Base-by-base conservation (phyloP, 345 rosid genomes). In the Acer saccharum region DNA sequence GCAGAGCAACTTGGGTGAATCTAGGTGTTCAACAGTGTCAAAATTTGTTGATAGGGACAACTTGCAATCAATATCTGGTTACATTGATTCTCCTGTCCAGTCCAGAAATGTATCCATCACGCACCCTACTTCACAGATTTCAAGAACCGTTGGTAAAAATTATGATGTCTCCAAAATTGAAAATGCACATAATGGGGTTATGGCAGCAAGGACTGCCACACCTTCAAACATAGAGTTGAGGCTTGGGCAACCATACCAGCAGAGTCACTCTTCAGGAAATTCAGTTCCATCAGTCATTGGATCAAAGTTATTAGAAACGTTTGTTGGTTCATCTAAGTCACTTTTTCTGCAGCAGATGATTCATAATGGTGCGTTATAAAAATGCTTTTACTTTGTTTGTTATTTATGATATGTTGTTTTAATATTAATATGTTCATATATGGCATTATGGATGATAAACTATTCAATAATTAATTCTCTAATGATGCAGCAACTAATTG, bases 231-330 rank as follows among this genome's bases (percentile, higher is more conserved):
- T 87, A 43, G 90, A 87, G 85, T 75, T 89, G 79, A 86, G 83
- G 84, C 89, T 85, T 78, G 90, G 89, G 62, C 89, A 85, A 74
- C 89, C 92, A 71, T 79, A 76, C 81, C 84, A 89, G 65, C 84
- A 79, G 18, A 78, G 58, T 80, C 80, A 20, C 48, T 7, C 76
- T 77, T 25, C 72, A 48, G 85, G 86, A 80, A 81, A 71, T 71
- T 79, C 75, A 67, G 76, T 63, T 72, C 66, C 76, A 68, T 74
- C 84, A 41, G 68, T 77, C 43, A 5, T 54, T 18, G 77, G 77
- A 69, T 76, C 83, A 20, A 77, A 50, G 58, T 70, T 41, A 67
- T 71, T 73, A 35, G 81, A 79, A 63, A 55, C 70, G 8, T 18
- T 43, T 64, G 70, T 57, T 60, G 65, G 54, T 80, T 72, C 85